These are phyloP conservation scores for Trichoderma guizhouense DNA, from an alignment of 2,329 filamentous ascomycete species.

Conservation along the genomic window DNA sequence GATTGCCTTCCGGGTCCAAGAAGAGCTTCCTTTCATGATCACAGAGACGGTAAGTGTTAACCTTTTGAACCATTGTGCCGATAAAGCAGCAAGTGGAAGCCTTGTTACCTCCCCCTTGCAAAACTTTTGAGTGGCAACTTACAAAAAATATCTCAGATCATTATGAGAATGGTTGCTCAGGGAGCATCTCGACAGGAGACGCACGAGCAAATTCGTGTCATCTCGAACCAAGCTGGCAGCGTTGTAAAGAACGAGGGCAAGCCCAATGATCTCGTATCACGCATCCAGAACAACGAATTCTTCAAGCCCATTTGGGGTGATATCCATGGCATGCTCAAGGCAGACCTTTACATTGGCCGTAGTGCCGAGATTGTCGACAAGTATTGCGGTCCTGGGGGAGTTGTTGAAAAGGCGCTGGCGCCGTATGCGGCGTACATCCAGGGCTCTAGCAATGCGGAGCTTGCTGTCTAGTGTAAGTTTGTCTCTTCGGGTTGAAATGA, in stretches of 20 bases:
- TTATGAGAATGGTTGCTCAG: constrained; percentile 72
- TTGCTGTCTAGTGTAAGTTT: constrained; percentile 1
- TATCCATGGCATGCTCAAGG: constrained; percentile 61
- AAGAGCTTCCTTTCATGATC: constrained; percentile 80
- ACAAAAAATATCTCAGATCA: constrained; percentile 42
- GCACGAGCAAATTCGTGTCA: constrained; percentile 81
- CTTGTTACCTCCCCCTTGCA: neutral
- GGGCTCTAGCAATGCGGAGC: constrained; percentile 17
- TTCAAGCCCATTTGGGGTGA: constrained; percentile 71
- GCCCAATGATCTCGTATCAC: constrained; percentile 75
- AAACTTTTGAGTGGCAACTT: neutral
- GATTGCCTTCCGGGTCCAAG: constrained; percentile 63
- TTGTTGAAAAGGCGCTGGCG: constrained; percentile 37
- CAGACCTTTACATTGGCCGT: constrained; percentile 47
- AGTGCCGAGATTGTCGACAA: constrained; percentile 44
- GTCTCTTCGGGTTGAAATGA: neutral
- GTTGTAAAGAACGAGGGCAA: constrained; percentile 61
- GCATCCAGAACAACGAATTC: constrained; percentile 69
- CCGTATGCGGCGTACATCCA: constrained; percentile 38
- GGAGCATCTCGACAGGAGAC: constrained; percentile 42
- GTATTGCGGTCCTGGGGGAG: constrained; percentile 40
- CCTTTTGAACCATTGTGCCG: neutral
- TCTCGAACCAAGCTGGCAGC: constrained; percentile 70
- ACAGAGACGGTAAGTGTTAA: constrained; percentile 38
- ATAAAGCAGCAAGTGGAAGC: too few relatives aligned